phyloP scores from a whole-genome alignment of 2,329 filamentous ascomycete genomes.

The Aaosphaeria arxii region DNA sequence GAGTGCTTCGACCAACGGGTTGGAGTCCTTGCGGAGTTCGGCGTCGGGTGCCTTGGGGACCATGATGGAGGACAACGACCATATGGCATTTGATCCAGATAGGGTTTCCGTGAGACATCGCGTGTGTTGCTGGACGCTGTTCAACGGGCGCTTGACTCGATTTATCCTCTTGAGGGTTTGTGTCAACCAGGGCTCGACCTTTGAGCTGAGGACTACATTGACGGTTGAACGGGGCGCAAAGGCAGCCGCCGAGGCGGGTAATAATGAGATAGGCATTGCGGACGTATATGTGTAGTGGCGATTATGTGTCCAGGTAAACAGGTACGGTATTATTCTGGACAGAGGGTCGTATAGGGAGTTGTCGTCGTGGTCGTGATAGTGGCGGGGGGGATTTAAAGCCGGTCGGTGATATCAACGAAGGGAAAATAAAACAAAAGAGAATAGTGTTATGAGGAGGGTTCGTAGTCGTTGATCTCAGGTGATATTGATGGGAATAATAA shows the following conservation, averaged over 20 bases:
- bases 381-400: constrained; percentile 21
- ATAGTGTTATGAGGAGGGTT: constrained; percentile 12
- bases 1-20: constrained; percentile 80
- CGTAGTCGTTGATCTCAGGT: too few relatives aligned
- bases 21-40: constrained; percentile 76
- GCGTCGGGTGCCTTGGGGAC: constrained; percentile 83
- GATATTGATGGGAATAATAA: too few relatives aligned
- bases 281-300: background rate
- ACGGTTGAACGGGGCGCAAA: constrained; percentile 93
- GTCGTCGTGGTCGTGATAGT: background rate
- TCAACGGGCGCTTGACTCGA: constrained; percentile 91
- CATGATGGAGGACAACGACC: constrained; percentile 92
- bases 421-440: constrained; percentile 33
- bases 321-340: background rate
- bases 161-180: constrained; percentile 96
- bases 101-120: constrained; percentile 93
- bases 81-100: constrained; percentile 86
- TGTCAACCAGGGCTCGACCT: constrained; percentile 95
- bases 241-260: constrained; percentile 92
- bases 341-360: too few relatives aligned
- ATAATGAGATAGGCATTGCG: constrained; percentile 82
- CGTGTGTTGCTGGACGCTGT: constrained; percentile 93
- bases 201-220: constrained; percentile 89
- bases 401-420: constrained; percentile 34
- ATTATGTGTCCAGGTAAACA: background rate